Conservation (phyloP, 169 alveolate species). For the Plasmodium knowlesi region DNA sequence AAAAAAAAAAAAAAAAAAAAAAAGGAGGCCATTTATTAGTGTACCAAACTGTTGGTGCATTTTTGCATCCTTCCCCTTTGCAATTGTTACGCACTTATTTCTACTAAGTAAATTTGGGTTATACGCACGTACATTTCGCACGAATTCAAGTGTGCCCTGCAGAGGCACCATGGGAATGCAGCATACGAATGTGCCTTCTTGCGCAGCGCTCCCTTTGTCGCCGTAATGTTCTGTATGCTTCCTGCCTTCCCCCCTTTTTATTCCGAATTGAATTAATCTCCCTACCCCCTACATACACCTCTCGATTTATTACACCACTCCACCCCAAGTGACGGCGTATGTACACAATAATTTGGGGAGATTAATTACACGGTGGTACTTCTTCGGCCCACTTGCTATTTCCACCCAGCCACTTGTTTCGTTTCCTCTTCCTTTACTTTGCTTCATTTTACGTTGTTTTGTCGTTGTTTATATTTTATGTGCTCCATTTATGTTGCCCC, state of each 20-base stretch:
- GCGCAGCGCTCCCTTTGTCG: background rate
- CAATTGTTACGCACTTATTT: background rate
- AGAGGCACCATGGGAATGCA: background rate
- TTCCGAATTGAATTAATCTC: background rate
- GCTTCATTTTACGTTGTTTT: background rate
- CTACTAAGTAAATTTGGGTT: background rate
- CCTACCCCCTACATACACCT: background rate
- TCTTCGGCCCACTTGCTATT: background rate
- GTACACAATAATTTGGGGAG: background rate
- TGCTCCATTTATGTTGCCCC: background rate
- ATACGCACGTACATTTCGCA: background rate
- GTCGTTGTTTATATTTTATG: background rate
- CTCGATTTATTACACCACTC: background rate
- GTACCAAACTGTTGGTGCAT: background rate
- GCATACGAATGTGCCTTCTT: background rate
- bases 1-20: too few species aligned
- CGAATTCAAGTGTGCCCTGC: background rate
- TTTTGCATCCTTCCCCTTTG: background rate
- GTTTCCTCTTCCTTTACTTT: background rate
- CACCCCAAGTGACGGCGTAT: background rate
- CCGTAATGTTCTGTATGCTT: background rate
- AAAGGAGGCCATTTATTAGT: background rate
- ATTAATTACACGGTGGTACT: background rate
- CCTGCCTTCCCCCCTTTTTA: background rate
- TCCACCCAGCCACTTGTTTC: background rate